Evolutionary conservation across 2,329 filamentous ascomycete genomes (phyloP).

Genomic region (Venturia asperata): DNA sequence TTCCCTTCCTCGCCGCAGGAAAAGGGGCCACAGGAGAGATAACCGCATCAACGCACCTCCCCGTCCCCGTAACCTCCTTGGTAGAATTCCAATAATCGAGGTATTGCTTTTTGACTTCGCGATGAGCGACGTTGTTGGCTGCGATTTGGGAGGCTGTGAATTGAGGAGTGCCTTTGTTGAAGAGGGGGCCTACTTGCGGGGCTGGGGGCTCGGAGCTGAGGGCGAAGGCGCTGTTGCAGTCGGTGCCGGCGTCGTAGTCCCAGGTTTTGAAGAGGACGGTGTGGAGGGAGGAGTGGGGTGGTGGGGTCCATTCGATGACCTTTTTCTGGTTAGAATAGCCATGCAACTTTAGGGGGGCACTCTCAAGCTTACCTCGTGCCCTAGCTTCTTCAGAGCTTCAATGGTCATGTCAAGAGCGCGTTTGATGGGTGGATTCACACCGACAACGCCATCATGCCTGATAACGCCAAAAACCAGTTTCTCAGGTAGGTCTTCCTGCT

Average conservation of each 20-base stretch:
- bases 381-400: conserved; percentile 18
- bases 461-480: conserved; percentile 32
- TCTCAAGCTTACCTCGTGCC: conserved; percentile 18
- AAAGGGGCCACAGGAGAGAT: conserved; percentile 34
- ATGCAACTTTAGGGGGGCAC: too few species aligned
- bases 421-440: conserved; percentile 31
- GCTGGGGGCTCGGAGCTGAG: conserved; percentile 31
- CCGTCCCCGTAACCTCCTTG: conserved; percentile 25
- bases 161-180: conserved; percentile 22
- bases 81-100: conserved; percentile 36
- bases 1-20: conserved; percentile 28
- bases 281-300: conserved; percentile 15
- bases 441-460: conserved; percentile 30
- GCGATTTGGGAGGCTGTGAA: conserved; percentile 30
- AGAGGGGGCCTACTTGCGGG: conserved; percentile 26
- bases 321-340: neutral
- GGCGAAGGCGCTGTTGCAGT: conserved; percentile 29
- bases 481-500: conserved; percentile 33
- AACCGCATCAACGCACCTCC: conserved; percentile 32
- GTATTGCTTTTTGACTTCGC: conserved; percentile 30
- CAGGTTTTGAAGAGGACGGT: conserved; percentile 24
- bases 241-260: conserved; percentile 29
- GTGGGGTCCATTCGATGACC: conserved; percentile 23
- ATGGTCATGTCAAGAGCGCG: conserved; percentile 28
- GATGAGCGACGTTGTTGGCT: conserved; percentile 28